phyloP scores from a whole-genome alignment of 2,329 filamentous ascomycete species.

The Xylaria digitata region DNA sequence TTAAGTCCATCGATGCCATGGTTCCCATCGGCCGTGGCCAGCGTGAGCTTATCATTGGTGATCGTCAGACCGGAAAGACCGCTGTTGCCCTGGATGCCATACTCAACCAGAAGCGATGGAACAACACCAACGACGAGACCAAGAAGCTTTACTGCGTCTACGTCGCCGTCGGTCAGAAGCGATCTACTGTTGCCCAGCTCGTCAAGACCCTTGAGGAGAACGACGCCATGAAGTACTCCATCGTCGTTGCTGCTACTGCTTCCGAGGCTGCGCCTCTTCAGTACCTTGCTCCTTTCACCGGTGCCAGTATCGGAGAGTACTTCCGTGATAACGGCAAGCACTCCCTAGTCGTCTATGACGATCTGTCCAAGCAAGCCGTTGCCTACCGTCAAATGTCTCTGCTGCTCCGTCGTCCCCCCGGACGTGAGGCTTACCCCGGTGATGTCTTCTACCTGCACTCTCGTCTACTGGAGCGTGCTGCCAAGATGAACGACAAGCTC shows the following conservation, averaged over 20 bases:
- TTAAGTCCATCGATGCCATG: conserved; percentile 99
- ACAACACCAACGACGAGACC: conserved; percentile 83
- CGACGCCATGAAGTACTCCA: conserved; percentile 98
- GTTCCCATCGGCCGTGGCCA: conserved; percentile 99
- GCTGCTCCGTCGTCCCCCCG: conserved; percentile 94
- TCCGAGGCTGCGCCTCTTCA: conserved; percentile 96
- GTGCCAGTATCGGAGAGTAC: conserved; percentile 71
- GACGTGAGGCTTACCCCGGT: conserved; percentile 99
- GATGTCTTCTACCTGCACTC: conserved; percentile 99
- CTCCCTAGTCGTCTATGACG: conserved; percentile 90
- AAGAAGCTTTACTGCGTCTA: conserved; percentile 99
- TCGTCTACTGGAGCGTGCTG: conserved; percentile 97
- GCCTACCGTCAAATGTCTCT: conserved; percentile 99
- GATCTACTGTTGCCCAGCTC: conserved; percentile 98
- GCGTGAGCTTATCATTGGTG: conserved; percentile 99
- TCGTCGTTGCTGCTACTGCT: conserved; percentile 94
- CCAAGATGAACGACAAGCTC: conserved; percentile 97
- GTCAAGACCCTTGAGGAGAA: conserved; percentile 99
- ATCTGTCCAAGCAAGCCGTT: conserved; percentile 97
- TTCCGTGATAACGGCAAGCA: conserved; percentile 91
- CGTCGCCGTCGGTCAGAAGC: conserved; percentile 99
- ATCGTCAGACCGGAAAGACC: conserved; percentile 99
- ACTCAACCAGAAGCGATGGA: conserved; percentile 99
- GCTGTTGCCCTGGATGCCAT: conserved; percentile 98
- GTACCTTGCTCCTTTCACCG: conserved; percentile 94